Percentiles rank a stretch among this genome's conserved stretches.
These are phyloP conservation scores for Cyberlindnera galapagoensis DNA, from an alignment of 805 yeast genomes.

Conservation along the genomic window DNA sequence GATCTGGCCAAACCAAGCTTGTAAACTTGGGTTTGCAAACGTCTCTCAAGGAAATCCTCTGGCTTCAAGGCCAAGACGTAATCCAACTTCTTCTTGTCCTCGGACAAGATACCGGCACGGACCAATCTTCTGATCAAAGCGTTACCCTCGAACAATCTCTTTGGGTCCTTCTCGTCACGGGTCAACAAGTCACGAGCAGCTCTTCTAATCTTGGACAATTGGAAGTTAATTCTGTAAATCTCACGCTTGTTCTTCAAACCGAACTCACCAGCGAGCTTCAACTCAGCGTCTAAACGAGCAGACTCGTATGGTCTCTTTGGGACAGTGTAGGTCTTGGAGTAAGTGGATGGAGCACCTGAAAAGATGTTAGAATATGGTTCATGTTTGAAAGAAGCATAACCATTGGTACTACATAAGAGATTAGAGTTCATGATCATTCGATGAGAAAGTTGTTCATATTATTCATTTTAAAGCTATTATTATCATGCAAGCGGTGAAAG, in stretches of 20 bases:
- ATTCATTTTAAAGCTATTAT: no score
- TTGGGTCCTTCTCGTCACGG: slow-evolving; percentile 99
- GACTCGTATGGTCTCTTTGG: slow-evolving; percentile 99
- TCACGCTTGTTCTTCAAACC: slow-evolving; percentile 99
- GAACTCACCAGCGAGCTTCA: slow-evolving; percentile 99
- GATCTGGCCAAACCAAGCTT: slow-evolving; percentile 99
- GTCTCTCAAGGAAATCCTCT: slow-evolving; percentile 99
- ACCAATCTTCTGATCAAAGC: slow-evolving; percentile 99
- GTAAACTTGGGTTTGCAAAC: slow-evolving; percentile 99
- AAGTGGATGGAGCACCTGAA: slow-evolving; percentile 95
- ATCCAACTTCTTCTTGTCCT: slow-evolving; percentile 99
- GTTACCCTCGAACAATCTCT: slow-evolving; percentile 99
- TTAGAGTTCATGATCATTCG: no score
- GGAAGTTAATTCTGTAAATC: slow-evolving; percentile 99
- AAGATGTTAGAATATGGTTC: slow-evolving; percentile 15
- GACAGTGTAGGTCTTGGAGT: slow-evolving; percentile 99
- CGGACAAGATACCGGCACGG: slow-evolving; percentile 97
- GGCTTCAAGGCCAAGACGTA: slow-evolving; percentile 96
- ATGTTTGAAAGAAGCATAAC: slow-evolving; percentile 1
- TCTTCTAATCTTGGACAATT: slow-evolving; percentile 98
- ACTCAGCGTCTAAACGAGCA: slow-evolving; percentile 98
- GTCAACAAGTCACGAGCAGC: slow-evolving; percentile 99
- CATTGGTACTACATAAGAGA: slow-evolving; percentile 9
- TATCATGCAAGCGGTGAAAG: no score
- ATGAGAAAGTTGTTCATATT: no score